Conservation (phyloP, 2,329 filamentous ascomycete genomes). For the Tolypocladium ophioglossoides region DNA sequence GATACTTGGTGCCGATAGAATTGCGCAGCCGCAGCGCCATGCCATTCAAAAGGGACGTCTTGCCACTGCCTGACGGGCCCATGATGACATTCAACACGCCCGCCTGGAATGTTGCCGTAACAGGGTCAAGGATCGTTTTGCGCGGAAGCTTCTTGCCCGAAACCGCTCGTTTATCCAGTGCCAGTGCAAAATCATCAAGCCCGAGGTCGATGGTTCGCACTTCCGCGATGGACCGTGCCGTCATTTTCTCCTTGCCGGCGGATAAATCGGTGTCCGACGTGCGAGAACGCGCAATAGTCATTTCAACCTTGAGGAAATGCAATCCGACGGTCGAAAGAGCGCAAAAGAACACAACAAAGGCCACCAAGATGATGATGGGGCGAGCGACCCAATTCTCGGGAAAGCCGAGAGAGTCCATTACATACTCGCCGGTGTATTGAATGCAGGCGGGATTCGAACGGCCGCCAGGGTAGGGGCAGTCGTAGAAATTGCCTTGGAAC, state of each 20-base stretch:
- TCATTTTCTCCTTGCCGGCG: constrained; percentile 61
- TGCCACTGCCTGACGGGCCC: constrained; percentile 69
- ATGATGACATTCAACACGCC: constrained; percentile 67
- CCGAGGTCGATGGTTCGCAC: constrained; percentile 53
- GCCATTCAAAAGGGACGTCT: constrained; percentile 63
- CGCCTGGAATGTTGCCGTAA: constrained; percentile 56
- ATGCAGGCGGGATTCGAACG: constrained; percentile 52
- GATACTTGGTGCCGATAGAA: constrained; percentile 51
- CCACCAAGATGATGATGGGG: constrained; percentile 52
- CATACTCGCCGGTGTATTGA: constrained; percentile 58
- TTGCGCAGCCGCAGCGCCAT: constrained; percentile 59
- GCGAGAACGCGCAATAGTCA: constrained; percentile 56
- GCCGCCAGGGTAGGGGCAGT: constrained; percentile 56
- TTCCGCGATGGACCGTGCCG: constrained; percentile 36
- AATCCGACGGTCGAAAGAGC: constrained; percentile 49
- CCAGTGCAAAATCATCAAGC: constrained; percentile 53
- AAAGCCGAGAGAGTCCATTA: constrained; percentile 60
- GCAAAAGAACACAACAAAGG: constrained; percentile 55
- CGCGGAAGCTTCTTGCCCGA: constrained; percentile 39
- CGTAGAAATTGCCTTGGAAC: constrained; percentile 61
- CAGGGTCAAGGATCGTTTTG: constrained; percentile 54
- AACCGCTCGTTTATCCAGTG: constrained; percentile 49
- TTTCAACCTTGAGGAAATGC: constrained; percentile 54
- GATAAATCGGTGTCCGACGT: constrained; percentile 50
- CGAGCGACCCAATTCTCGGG: constrained; percentile 55